Base-by-base conservation (phyloP, 2,329 filamentous ascomycete species). In the Fusarium sp. region DNA sequence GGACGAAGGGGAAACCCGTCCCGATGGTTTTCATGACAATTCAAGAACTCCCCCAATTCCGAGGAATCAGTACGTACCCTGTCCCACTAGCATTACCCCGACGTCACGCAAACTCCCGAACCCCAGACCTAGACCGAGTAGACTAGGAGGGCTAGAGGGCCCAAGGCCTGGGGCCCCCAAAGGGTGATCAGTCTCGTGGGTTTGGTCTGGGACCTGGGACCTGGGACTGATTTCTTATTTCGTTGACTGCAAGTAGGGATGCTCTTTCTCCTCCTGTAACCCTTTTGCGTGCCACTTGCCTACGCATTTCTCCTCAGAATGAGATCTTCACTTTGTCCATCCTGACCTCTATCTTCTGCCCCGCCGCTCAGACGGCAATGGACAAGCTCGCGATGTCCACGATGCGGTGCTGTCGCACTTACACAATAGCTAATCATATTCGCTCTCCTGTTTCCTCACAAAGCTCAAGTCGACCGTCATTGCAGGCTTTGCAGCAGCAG, bases 341-440 rank as follows among this genome's bases (percentile, higher is more conserved):
- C 66, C 69, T 77, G 72, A 75, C 70, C 59, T 71, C 63, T 57
- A 58, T 60, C 68, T 61, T 69, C 65, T 66, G 59, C 66, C 67
- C 48, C 68, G 78, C 74, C 77, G 73, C 38, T 72, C 63, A 61
- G 67, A 72, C 75, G 80, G 79, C 77, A 61, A 82, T 82, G 80
- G 79, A 78, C 68, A 71, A 72, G 75, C 77, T 81, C 66, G 75
- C 78, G 48, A 78, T 75, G 69, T 74, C 78, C 52, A 63, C 68
- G 47, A 64, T 81, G 68, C 77, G 77, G 75, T 76, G 78, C 73
- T 69, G 69, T 66, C 74, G 78, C 72, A 77, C 73, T 71, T 72
- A 41, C 48, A 48, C 45, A n/a, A 35, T 69, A 54, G 39, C 66
- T 54, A 54, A 22, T 55, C 59, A 52, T 45, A 35, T 45, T 65